These are phyloP conservation scores for Phaffomyces antillensis DNA, from an alignment of 805 yeast species.

Conservation along the genomic window DNA sequence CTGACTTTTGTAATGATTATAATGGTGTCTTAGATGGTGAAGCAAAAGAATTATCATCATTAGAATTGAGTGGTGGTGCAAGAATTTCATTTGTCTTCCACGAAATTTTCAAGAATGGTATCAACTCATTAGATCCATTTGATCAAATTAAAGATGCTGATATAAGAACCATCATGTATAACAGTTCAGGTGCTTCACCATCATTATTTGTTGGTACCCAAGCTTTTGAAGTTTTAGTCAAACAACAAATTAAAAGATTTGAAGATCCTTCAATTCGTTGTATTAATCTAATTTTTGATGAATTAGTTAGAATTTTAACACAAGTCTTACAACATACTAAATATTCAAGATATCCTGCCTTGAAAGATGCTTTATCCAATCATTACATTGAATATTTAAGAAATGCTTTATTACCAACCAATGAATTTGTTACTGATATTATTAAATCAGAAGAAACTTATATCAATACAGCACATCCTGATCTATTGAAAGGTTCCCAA, in stretches of 20 bases:
- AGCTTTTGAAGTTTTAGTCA: slow-evolving; percentile 92
- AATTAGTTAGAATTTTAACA: slow-evolving; percentile 81
- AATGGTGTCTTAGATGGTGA: slow-evolving; percentile 89
- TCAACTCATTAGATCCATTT: slow-evolving; percentile 87
- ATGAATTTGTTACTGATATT: slow-evolving; percentile 74
- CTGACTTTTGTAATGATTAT: slow-evolving; percentile 88
- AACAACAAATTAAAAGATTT: slow-evolving; percentile 87
- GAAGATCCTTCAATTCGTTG: slow-evolving; percentile 91
- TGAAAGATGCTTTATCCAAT: slow-evolving; percentile 80
- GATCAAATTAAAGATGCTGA: slow-evolving; percentile 94
- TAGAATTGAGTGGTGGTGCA: slow-evolving; percentile 96
- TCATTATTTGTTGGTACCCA: slow-evolving; percentile 95
- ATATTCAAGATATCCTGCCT: slow-evolving; percentile 82
- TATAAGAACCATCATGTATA: slow-evolving; percentile 93
- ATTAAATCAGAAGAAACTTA: slow-evolving; percentile 86
- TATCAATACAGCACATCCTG: slow-evolving; percentile 97
- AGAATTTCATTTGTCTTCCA: slow-evolving; percentile 95
- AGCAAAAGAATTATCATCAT: slow-evolving; percentile 78
- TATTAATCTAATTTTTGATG: slow-evolving; percentile 87
- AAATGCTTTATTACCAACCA: slow-evolving; percentile 77
- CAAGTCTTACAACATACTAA: slow-evolving; percentile 78
- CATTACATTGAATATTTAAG: slow-evolving; percentile 75
- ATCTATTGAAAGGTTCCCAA: slow-evolving; percentile 86
- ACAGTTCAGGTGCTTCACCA: slow-evolving; percentile 94
- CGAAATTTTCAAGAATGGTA: slow-evolving; percentile 90